Evolutionary conservation across 805 yeast genomes (phyloP), one percentile per base, ranked within the genome.

Genomic region (Starmerella khaoyaiensis): DNA sequence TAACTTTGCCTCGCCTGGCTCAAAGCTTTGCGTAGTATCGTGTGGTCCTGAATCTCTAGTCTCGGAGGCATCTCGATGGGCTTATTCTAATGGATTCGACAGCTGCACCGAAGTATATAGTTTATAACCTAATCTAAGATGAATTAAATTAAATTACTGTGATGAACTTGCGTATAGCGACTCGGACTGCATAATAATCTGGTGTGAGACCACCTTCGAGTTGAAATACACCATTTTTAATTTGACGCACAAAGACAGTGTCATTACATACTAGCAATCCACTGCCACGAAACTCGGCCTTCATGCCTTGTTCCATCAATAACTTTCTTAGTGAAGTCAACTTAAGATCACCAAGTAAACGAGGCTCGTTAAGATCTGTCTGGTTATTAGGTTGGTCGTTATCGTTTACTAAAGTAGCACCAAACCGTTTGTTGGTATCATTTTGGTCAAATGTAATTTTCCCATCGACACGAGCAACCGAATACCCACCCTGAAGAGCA

Each of bases 231-330:
- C 95, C 93, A 33, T 82, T 83, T 29, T 70, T 76, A 3, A 79
- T 65, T 54, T 87, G 87, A 37, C 82, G 63, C 7, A 90, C 73
- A 1, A 81, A 76, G 14, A 90, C 70, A 36, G 63, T 63, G 39
- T 78, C 79, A 52, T 86, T 86, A 30, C 93, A 79, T 11, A 86
- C 93, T 27, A 90, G 62, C 0, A 84, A 75, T 55, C 97, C 97
- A 56, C 84, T 95, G 37, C 95, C 93, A 56, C 79, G 74, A 56
- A 87, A 83, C 52, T 86, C 95, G 1, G 93, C 95, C 36, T 63
- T 65, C 50, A 79, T 71, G 33, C 81, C 79, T 38, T 61, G 58
- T 4, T 65, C 61, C 21, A 65, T 59, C 25, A 90, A 63, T 41
- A 67, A 69, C 48, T 72, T 71, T 50, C 80, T 76, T 35, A 90